These are phyloP conservation scores for Xerocomellus amylosporus DNA, from an alignment of 768 basidiomycete species.

Conservation along the genomic window DNA sequence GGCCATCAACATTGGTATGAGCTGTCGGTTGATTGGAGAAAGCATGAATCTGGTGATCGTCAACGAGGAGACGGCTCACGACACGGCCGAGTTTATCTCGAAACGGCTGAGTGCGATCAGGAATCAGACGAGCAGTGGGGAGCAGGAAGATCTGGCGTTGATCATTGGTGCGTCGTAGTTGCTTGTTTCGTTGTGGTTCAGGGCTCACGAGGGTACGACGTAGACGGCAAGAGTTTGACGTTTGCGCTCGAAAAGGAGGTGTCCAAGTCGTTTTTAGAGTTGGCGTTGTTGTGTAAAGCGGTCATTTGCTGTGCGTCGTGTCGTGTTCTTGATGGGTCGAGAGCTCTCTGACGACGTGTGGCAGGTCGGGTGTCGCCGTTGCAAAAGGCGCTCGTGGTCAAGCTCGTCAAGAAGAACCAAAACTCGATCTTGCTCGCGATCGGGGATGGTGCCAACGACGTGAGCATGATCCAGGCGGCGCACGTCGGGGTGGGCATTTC, in stretches of 20 bases:
- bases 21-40: constrained; percentile 87
- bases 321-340: too few relatives aligned
- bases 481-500: constrained; percentile 98
- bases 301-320: constrained; percentile 86
- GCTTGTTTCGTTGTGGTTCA: neutral
- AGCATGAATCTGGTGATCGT: constrained; percentile 96
- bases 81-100: constrained; percentile 80
- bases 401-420: too few relatives aligned
- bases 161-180: constrained; percentile 78
- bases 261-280: constrained; percentile 85
- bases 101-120: constrained; percentile 92
- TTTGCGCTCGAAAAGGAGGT: constrained; percentile 93
- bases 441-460: constrained; percentile 97
- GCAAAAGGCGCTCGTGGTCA: too few relatives aligned
- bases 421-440: constrained; percentile 94
- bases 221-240: constrained; percentile 92
- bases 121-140: constrained; percentile 85
- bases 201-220: constrained; percentile 26
- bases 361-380: neutral
- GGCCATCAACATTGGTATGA: constrained; percentile 98
- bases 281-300: constrained; percentile 93
- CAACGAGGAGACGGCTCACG: constrained; percentile 88
- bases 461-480: constrained; percentile 98
- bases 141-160: constrained; percentile 91
- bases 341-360: neutral